phyloP scores from a whole-genome alignment of 2,329 filamentous ascomycete species.

The Monilinia fructicola region DNA sequence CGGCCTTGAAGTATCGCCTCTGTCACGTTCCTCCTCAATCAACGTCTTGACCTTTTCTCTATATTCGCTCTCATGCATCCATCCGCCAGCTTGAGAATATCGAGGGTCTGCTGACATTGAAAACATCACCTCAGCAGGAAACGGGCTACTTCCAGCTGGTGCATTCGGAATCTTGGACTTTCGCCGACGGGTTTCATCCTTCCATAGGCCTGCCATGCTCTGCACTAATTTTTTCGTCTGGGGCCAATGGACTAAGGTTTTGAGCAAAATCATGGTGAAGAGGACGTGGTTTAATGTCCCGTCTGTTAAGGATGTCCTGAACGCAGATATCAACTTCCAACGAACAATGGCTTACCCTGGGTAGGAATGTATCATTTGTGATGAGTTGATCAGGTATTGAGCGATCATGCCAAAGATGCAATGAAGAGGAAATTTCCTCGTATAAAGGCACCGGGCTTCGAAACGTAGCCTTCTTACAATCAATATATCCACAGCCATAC shows the following conservation, averaged over 20 bases:
- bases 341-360: constrained; percentile 81
- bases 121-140: constrained; percentile 75
- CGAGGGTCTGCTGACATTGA: constrained; percentile 86
- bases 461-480: constrained; percentile 69
- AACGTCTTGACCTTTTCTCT: constrained; percentile 62
- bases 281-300: constrained; percentile 69
- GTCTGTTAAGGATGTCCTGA: constrained; percentile 82
- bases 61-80: constrained; percentile 91
- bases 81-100: constrained; percentile 70
- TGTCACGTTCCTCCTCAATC: constrained; percentile 61
- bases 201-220: constrained; percentile 93
- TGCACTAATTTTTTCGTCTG: constrained; percentile 83
- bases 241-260: constrained; percentile 58
- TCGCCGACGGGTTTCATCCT: constrained; percentile 78
- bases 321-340: constrained; percentile 89
- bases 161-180: constrained; percentile 67
- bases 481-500: constrained; percentile 87
- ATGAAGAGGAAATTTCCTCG: constrained; percentile 56
- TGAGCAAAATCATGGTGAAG: constrained; percentile 89
- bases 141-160: constrained; percentile 69
- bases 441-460: constrained; percentile 72
- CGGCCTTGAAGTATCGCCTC: constrained; percentile 46
- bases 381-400: constrained; percentile 63
- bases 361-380: constrained; percentile 62
- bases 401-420: constrained; percentile 77